phyloP scores from a whole-genome alignment of 1,139 yeast genomes.

The Candida buenavistaensis region DNA sequence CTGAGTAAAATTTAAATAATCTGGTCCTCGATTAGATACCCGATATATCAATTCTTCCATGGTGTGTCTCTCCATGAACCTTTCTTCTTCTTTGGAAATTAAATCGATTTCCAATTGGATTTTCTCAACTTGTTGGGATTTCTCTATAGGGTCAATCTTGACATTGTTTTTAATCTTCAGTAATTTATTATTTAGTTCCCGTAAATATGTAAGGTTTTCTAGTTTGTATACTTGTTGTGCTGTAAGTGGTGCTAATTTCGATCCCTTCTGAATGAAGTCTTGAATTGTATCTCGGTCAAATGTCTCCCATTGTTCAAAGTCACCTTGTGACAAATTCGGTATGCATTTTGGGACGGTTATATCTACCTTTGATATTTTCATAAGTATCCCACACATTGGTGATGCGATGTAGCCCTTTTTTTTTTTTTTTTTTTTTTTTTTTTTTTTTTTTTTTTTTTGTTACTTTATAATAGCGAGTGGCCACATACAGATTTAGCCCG shows the following conservation, averaged over 20 bases:
- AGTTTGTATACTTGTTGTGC: conserved; percentile 26
- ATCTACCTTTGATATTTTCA: conserved; percentile 7
- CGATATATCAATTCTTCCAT: conserved; percentile 32
- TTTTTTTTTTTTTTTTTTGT: no score
- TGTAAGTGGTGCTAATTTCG: conserved; percentile 18
- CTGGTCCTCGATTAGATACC: conserved; percentile 57
- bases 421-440: no score
- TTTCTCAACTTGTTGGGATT: conserved; percentile 15
- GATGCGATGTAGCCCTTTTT: no score
- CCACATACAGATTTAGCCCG: no score
- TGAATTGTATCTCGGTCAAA: conserved; percentile 17
- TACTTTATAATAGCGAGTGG: no score
- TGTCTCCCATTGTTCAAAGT: conserved; percentile 21
- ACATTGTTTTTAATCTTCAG: conserved; percentile 30
- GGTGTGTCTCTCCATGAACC: conserved; percentile 4
- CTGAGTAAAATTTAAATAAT: conserved; percentile 28
- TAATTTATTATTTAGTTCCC: conserved; percentile 23
- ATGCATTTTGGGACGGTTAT: conserved; percentile 7
- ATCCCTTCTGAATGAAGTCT: conserved; percentile 18
- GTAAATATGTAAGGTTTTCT: conserved; percentile 23
- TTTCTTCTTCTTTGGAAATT: conserved; percentile 16
- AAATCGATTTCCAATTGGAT: conserved; percentile 18
- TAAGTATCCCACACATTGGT: conserved; percentile 17
- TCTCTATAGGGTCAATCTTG: conserved; percentile 19
- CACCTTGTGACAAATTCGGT: neutral